phyloP scores from a whole-genome alignment of 371 early-diverging fungal species.

The Mortierella sp. region DNA sequence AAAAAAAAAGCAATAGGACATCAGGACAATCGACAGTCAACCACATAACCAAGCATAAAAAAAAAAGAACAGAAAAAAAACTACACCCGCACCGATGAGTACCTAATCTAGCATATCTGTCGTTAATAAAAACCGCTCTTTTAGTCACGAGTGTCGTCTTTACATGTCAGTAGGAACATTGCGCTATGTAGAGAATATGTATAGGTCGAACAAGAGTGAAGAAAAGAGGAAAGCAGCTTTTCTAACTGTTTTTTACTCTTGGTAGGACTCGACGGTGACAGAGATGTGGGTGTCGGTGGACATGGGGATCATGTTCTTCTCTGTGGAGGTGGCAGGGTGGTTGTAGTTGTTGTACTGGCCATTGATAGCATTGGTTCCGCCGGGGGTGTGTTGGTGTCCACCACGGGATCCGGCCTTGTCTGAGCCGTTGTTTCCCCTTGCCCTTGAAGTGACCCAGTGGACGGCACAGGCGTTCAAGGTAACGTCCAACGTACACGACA shows the following conservation, averaged over 20 bases:
- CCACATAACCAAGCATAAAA: not conserved
- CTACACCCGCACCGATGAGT: not conserved
- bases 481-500: conserved; percentile 45
- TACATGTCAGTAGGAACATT: conserved; percentile 1
- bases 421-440: not conserved
- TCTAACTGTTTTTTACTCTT: too few relatives aligned
- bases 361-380: not conserved
- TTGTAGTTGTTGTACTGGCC: not conserved
- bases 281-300: conserved; percentile 42
- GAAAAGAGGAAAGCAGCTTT: too few relatives aligned
- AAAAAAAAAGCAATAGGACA: too few relatives aligned
- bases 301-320: conserved; percentile 29
- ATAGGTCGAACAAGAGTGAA: too few relatives aligned
- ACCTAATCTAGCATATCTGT: too few relatives aligned
- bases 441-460: conserved; percentile 52
- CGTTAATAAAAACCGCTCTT: too few relatives aligned
- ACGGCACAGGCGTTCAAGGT: conserved; percentile 37
- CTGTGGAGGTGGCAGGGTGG: not conserved
- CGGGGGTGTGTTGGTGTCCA: not conserved
- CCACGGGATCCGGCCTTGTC: conserved; percentile 30
- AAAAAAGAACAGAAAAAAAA: not conserved
- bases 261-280: conserved; percentile 40
- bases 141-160: too few relatives aligned
- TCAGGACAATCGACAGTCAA: not conserved
- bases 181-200: too few relatives aligned